Evolutionary conservation across 169 alveolate species (phyloP), one percentile per base, ranked within the genome.

Genomic region (Cryptosporidium felis): DNA sequence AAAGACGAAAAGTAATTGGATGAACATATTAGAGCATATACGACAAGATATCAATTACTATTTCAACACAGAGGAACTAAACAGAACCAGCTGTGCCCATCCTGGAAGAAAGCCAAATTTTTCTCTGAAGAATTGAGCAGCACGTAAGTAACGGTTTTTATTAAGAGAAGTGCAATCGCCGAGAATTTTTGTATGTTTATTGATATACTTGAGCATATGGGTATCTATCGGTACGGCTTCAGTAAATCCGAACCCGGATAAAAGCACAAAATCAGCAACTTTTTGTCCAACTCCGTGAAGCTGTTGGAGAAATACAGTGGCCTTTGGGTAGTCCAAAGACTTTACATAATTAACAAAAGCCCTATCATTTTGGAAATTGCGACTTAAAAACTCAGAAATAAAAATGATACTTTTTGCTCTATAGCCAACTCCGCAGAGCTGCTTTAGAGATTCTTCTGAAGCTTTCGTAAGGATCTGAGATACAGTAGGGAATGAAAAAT

Each of bases 61-160:
- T 67, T 74, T 74, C 21, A 74, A 38, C 14, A 74, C 67, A 12
- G 85, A 74, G 32, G 65, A 53, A 58, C 85, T 74, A 10, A 74
- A 74, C 21, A 74, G 26, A 30, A 74, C 85, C 1, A 74, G 74
- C 30, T 74, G 85, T 18, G 85, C 85, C 85, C 85, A 74, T 38
- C 85, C 85, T 53, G 85, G 85, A 21, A 56, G 58, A 3, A 74
- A 34, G 12, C 34, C 44, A 53, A 74, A 74, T 36, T 30, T 74
- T 1, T 51, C 60, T 74, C 67, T 49, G 60, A 74, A 74, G 21
- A 21, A 74, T 16, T 38, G 36, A n/a, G 62, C 53, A 3, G 62
- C 85, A 26, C 32, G 47, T 3, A 36, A 21, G 30, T 74, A 74
- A 10, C 65, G 16, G 32, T 36, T 53, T 36, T 74, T 74, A 40